phyloP scores from a whole-genome alignment of 169 alveolate genomes.

The Prorocentrum cordatum region DNA sequence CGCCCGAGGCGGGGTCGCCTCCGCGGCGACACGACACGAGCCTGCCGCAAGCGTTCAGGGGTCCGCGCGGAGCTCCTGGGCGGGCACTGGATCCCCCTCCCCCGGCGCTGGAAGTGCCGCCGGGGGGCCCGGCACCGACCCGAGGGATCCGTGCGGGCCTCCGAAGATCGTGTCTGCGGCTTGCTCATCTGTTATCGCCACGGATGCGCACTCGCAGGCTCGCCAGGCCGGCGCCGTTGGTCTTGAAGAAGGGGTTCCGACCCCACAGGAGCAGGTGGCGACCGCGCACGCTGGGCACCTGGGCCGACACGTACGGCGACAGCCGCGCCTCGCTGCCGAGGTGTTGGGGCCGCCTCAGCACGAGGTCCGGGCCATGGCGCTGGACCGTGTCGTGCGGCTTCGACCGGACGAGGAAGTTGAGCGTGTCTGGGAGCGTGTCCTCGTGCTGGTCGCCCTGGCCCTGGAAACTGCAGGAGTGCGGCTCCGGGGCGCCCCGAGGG shows the following conservation, averaged over 20 bases:
- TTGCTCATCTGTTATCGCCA: no score
- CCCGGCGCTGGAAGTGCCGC: no score
- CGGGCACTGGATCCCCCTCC: no score
- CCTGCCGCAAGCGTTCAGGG: no score
- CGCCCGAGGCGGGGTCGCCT: no score
- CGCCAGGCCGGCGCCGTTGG: no score
- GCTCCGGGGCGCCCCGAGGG: constrained; percentile 10
- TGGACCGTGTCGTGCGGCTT: constrained; percentile 39
- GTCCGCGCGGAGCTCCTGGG: no score
- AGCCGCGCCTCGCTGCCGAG: background rate
- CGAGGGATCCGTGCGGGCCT: no score
- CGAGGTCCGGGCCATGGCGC: constrained; percentile 22
- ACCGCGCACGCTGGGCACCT: background rate
- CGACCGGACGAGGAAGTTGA: constrained; percentile 11
- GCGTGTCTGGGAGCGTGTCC: constrained; percentile 27
- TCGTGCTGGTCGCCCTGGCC: constrained; percentile 36
- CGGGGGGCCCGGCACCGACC: no score
- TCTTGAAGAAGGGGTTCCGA: background rate
- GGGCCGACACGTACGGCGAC: constrained; percentile 12
- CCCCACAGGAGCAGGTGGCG: constrained; percentile 61
- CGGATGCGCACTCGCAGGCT: no score
- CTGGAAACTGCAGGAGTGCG: constrained; percentile 26
- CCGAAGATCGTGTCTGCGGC: no score
- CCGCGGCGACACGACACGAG: no score
- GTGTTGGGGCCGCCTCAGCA: constrained; percentile 1